phyloP scores from a whole-genome alignment of 2,329 filamentous ascomycete species.

The Ophiostoma montium region DNA sequence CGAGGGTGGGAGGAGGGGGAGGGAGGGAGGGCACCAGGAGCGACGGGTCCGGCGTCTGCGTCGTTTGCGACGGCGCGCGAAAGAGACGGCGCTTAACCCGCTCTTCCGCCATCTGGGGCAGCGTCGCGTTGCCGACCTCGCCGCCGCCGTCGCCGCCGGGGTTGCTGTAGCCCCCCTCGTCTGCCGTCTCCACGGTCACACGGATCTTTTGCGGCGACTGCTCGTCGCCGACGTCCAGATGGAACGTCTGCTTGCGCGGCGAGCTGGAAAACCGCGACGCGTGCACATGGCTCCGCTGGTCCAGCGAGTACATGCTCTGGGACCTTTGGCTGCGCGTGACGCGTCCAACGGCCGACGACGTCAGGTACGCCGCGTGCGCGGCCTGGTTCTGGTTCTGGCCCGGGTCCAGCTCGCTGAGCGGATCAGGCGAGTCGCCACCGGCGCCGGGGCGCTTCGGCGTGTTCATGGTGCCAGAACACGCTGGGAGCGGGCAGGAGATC shows the following conservation, averaged over 20 bases:
- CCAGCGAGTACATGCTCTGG: slow-evolving; percentile 9
- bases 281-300: slow-evolving; percentile 1
- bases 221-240: slow-evolving; percentile 39
- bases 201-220: slow-evolving; percentile 36
- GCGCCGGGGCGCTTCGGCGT: background rate
- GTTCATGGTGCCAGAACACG: background rate
- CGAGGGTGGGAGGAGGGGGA: slow-evolving; percentile 11
- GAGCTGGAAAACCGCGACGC: slow-evolving; percentile 19
- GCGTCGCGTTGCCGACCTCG: background rate
- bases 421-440: background rate
- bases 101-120: slow-evolving; percentile 8
- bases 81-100: slow-evolving; percentile 22
- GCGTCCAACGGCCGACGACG: slow-evolving; percentile 21
- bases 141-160: slow-evolving; percentile 3
- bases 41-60: slow-evolving; percentile 15
- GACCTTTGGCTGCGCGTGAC: slow-evolving; percentile 29
- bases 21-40: slow-evolving; percentile 22
- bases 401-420: background rate
- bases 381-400: background rate
- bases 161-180: slow-evolving; percentile 8
- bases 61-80: background rate
- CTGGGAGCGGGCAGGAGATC: background rate
- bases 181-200: slow-evolving; percentile 41
- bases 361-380: background rate
- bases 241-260: slow-evolving; percentile 42